Evolutionary conservation across 768 basidiomycete species (phyloP), one percentile per base, ranked within the genome.

Genomic region (Amanita exitialis): DNA sequence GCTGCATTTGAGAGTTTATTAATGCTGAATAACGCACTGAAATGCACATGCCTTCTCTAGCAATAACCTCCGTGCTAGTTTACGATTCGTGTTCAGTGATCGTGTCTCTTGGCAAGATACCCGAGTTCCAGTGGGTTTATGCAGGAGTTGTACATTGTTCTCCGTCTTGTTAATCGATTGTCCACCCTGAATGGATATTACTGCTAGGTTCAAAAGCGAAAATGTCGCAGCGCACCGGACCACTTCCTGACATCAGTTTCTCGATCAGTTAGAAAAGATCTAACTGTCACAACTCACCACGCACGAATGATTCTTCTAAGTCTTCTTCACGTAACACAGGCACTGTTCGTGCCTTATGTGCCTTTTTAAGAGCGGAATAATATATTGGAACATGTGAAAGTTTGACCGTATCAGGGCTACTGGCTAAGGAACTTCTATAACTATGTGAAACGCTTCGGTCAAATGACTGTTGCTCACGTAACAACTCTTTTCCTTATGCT

Each of bases 161-260:
- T 85, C 78, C 53, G 90, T 91, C 71, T 96, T 97, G 73, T 97
- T 95, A 63, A 95, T 83, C 23, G 90, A 92, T 73, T 97, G 93
- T n/a, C 93, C 93, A 25, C 93, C 93, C 76, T 77, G 39, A 30
- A 61, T n/a, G 52, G 61, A 59, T 55, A 23, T 36, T 23, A 23
- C 15, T 20, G 10, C 36, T 44, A 6, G n/a, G 20, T 44, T 15
- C 35, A 35, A 20, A 34, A 20, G 3, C 1, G 25, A 16, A 45
- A 36, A 10, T 36, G 25, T 9, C 3, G 32, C 35, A 52, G 69
- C 73, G 61, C 71, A 76, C 75, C 54, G 92, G 91, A 15, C 91
- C 93, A 61, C 88, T 83, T 41, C 90, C 90, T 92, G 60, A 23
- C 44, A 12, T 35, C 12, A 27, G 20, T 4, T 38, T 35, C 18